Evolutionary conservation across 768 basidiomycete species (phyloP).

Genomic region (Leucosporidium creatinivorum): DNA sequence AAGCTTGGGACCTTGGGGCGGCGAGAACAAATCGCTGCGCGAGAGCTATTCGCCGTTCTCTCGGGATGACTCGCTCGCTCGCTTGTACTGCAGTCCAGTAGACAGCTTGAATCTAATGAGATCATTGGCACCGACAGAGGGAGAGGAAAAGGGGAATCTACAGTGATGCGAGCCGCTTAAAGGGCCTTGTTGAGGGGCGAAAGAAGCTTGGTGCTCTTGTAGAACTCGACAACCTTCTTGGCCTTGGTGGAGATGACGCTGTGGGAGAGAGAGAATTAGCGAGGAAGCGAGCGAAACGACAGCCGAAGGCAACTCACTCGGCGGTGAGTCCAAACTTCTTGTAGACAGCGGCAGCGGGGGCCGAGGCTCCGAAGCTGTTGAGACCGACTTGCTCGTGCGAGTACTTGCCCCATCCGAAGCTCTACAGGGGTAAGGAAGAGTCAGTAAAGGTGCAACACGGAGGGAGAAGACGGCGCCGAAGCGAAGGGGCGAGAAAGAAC

Average conservation of each 20-base stretch:
- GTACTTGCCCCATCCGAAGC: conserved; percentile 81
- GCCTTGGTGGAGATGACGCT: conserved; percentile 69
- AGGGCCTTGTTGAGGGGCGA: conserved; percentile 74
- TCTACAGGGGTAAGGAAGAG: conserved; percentile 40
- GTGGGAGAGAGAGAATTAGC: not conserved
- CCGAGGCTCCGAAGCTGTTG: conserved; percentile 75
- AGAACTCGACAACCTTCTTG: conserved; percentile 80
- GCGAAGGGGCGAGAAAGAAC: not conserved
- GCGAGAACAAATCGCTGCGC: too few relatives aligned
- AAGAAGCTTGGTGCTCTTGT: conserved; percentile 65
- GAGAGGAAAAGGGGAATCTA: too few relatives aligned
- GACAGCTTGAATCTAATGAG: too few relatives aligned
- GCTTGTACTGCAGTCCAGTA: too few relatives aligned
- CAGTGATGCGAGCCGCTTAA: not conserved
- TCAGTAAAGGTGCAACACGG: not conserved
- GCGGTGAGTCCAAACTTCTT: conserved; percentile 80
- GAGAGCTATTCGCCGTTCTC: too few relatives aligned
- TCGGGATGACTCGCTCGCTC: too few relatives aligned
- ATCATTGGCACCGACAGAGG: too few relatives aligned
- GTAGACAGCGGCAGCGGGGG: conserved; percentile 82
- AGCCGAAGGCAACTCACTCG: not conserved
- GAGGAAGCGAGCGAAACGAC: not conserved
- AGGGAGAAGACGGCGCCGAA: conserved; percentile 36
- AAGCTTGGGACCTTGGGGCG: too few relatives aligned
- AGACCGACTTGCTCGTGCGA: conserved; percentile 63